A percentile compares a stretch with the other conserved stretches of the same genome.
Evolutionary conservation across 805 yeast genomes (phyloP).

Genomic region (Candida coleopterorum): DNA sequence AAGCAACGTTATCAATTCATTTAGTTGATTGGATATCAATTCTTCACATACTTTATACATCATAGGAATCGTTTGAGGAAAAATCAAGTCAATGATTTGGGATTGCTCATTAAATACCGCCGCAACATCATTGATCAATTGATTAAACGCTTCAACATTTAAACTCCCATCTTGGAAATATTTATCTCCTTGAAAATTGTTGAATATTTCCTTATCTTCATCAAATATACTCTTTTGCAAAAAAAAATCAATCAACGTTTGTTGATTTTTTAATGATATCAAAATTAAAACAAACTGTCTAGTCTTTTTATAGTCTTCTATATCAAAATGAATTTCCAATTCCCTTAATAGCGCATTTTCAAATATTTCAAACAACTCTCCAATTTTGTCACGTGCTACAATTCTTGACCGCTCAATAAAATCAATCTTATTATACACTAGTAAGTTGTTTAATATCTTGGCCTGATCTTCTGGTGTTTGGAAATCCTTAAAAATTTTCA

Average conservation of each 20-base stretch:
- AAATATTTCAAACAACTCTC: conserved; percentile 60
- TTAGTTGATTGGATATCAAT: conserved; percentile 35
- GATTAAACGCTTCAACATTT: conserved; percentile 16
- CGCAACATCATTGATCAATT: conserved; percentile 26
- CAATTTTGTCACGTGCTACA: conserved; percentile 38
- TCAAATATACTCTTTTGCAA: conserved; percentile 39
- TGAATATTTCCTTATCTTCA: conserved; percentile 25
- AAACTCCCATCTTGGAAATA: conserved; percentile 15
- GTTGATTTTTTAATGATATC: conserved; percentile 34
- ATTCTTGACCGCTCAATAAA: conserved; percentile 24
- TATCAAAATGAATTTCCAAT: conserved; percentile 53
- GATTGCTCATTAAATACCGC: conserved; percentile 34
- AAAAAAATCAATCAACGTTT: conserved; percentile 40
- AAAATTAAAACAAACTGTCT: conserved; percentile 31
- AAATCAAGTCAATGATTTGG: conserved; percentile 36
- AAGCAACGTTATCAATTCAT: conserved; percentile 26
- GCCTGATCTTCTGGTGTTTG: conserved; percentile 52
- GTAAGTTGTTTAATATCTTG: conserved; percentile 35
- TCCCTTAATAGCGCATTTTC: conserved; percentile 68
- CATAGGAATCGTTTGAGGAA: conserved; percentile 43
- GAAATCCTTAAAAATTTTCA: conserved; percentile 43
- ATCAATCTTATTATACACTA: conserved; percentile 34
- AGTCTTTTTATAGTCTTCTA: conserved; percentile 39
- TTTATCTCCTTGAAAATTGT: conserved; percentile 20
- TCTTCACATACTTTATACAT: conserved; percentile 46